Percentiles rank a stretch among this genome's conserved stretches.
Evolutionary conservation across 257 asterid genomes (phyloP).

Genomic region (Solanum ossicruentum): DNA sequence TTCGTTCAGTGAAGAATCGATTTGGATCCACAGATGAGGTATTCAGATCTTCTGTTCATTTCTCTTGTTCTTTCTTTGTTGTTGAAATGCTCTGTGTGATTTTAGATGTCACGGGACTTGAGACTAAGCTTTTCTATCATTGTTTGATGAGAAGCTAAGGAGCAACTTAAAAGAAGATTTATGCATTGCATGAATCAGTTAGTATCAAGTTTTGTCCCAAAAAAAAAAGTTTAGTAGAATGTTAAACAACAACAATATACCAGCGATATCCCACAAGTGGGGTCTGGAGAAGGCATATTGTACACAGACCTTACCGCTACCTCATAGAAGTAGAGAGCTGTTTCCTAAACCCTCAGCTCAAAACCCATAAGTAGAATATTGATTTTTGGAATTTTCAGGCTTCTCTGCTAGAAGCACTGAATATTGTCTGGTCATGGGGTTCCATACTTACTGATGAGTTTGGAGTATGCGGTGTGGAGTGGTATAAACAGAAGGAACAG

Average conservation of each 20-base stretch:
- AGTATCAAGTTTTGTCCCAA: background rate
- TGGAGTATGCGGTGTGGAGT: background rate
- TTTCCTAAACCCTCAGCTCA: no score
- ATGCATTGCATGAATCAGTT: background rate
- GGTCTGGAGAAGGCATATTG: no score
- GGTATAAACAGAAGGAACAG: background rate
- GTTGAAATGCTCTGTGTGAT: no score
- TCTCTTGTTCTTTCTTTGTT: background rate
- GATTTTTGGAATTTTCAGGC: background rate
- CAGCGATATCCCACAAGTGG: no score
- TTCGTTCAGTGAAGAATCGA: conserved; percentile 84
- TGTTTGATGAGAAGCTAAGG: background rate
- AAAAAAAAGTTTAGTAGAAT: background rate
- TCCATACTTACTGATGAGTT: background rate
- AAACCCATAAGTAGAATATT: no score
- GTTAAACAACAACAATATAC: no score
- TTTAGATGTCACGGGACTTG: background rate
- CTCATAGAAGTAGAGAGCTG: no score
- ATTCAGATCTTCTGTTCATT: conserved; percentile 3
- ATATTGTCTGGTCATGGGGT: background rate
- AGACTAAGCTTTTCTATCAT: background rate
- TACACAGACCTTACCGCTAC: no score
- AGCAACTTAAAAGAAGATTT: background rate
- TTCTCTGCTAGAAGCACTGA: background rate
- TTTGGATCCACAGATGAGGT: conserved; percentile 99